phyloP scores from a whole-genome alignment of 345 rosid genomes.

The Toxicodendron radicans region DNA sequence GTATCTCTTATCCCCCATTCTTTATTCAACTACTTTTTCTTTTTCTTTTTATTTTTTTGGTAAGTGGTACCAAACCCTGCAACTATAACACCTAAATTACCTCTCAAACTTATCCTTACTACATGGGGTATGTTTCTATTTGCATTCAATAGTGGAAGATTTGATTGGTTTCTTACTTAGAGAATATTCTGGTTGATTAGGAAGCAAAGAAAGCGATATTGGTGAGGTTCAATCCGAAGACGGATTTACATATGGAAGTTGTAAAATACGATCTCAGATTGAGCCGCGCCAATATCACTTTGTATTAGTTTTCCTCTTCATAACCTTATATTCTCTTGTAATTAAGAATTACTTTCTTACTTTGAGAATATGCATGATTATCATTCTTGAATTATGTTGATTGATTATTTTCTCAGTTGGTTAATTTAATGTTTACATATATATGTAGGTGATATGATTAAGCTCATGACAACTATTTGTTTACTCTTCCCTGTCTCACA shows the following conservation, averaged over 20 bases:
- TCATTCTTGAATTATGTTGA: not conserved
- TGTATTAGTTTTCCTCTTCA: conserved; percentile 20
- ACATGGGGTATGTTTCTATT: not conserved
- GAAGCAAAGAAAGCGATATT: conserved; percentile 65
- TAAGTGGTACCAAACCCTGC: conserved; percentile 19
- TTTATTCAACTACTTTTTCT: conserved; percentile 21
- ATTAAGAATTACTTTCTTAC: not conserved
- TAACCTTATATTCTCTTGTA: not conserved
- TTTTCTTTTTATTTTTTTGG: conserved; percentile 15
- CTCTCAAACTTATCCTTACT: not conserved
- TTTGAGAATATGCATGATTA: too few species aligned
- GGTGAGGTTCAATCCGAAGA: conserved; percentile 98
- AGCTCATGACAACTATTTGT: not conserved
- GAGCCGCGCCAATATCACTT: conserved; percentile 99
- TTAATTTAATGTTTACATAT: not conserved
- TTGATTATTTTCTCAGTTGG: not conserved
- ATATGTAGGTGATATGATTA: not conserved
- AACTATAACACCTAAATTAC: conserved; percentile 16
- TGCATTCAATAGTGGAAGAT: conserved; percentile 6
- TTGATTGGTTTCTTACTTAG: not conserved
- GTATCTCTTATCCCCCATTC: conserved; percentile 12
- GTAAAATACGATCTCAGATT: conserved; percentile 87
- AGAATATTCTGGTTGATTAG: conserved; percentile 18
- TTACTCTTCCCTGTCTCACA: not conserved
- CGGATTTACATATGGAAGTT: conserved; percentile 47